Evolutionary conservation across 1,139 yeast genomes (phyloP).

Genomic region (Schwanniomyces etchellsii): DNA sequence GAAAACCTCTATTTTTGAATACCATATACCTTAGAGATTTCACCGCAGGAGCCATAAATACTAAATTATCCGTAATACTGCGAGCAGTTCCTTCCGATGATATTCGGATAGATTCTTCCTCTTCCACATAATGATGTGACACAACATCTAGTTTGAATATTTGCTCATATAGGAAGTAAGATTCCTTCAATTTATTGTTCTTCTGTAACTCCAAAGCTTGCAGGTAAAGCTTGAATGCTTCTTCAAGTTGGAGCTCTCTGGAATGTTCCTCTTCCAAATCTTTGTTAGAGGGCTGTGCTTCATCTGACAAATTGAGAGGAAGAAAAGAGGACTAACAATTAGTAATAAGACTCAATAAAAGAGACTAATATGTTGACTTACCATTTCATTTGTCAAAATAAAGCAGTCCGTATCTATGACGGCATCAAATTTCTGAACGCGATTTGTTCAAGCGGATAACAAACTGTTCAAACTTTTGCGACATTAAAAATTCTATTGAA

Average conservation of each 20-base stretch:
- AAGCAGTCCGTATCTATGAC: too few relatives aligned
- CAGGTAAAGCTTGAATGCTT: conserved; percentile 74
- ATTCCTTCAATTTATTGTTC: conserved; percentile 36
- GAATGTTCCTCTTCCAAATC: conserved; percentile 82
- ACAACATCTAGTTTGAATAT: conserved; percentile 67
- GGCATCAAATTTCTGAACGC: too few relatives aligned
- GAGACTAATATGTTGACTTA: conserved; percentile 3
- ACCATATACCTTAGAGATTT: conserved; percentile 71
- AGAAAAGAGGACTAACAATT: conserved; percentile 57
- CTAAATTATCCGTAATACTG: conserved; percentile 34
- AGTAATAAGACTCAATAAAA: too few relatives aligned
- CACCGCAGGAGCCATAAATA: conserved; percentile 59
- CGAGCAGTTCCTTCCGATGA: conserved; percentile 34
- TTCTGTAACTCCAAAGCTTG: conserved; percentile 62
- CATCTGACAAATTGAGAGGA: conserved; percentile 75
- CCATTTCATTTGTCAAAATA: conserved; percentile 4
- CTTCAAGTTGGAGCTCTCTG: conserved; percentile 82
- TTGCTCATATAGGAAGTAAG: conserved; percentile 53
- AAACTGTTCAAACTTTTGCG: neutral
- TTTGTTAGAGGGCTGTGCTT: conserved; percentile 45
- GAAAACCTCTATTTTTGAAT: conserved; percentile 74
- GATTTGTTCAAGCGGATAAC: too few relatives aligned
- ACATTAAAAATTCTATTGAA: too few relatives aligned
- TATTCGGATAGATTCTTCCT: conserved; percentile 32
- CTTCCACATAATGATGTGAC: conserved; percentile 44